These are phyloP conservation scores for Theobroma cacao DNA, from an alignment of 345 rosid genomes.

Conservation along the genomic window DNA sequence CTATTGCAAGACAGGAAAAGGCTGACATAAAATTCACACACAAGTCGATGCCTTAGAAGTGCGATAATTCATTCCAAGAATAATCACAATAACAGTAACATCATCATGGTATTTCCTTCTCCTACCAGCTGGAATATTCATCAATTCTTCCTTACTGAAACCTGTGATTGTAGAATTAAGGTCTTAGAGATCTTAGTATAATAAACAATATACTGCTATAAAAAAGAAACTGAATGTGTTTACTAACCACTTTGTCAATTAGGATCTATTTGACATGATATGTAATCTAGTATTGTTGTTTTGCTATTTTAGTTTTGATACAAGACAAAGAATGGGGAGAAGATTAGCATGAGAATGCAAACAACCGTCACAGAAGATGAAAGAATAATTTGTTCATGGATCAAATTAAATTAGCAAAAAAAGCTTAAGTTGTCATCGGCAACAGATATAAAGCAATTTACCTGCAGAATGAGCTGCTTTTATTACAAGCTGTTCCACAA, in stretches of 20 bases:
- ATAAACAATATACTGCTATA: background rate
- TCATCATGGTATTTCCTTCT: slow-evolving; percentile 96
- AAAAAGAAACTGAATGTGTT: background rate
- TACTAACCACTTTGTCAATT: background rate
- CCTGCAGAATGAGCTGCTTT: slow-evolving; percentile 92
- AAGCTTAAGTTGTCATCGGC: background rate
- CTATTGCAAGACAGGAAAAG: background rate
- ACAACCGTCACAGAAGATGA: background rate
- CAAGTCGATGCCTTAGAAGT: slow-evolving; percentile 84
- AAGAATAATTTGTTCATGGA: background rate
- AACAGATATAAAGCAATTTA: slow-evolving; percentile 23
- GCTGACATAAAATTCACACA: slow-evolving; percentile 18
- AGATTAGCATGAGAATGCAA: background rate
- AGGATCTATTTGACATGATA: background rate
- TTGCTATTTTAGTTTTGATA: no score
- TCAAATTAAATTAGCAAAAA: background rate
- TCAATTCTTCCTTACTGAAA: slow-evolving; percentile 81
- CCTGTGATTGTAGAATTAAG: slow-evolving; percentile 36
- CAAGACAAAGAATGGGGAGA: background rate
- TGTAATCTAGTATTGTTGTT: background rate
- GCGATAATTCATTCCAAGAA: slow-evolving; percentile 80
- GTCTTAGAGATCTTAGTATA: background rate
- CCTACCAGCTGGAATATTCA: slow-evolving; percentile 91
- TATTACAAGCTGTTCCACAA: slow-evolving; percentile 72
- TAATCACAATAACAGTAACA: slow-evolving; percentile 81